A percentile compares a stretch with the other conserved stretches of the same genome.
Conservation (phyloP, 164 flowering plant genomes). For the Paratinospora sagittata region DNA sequence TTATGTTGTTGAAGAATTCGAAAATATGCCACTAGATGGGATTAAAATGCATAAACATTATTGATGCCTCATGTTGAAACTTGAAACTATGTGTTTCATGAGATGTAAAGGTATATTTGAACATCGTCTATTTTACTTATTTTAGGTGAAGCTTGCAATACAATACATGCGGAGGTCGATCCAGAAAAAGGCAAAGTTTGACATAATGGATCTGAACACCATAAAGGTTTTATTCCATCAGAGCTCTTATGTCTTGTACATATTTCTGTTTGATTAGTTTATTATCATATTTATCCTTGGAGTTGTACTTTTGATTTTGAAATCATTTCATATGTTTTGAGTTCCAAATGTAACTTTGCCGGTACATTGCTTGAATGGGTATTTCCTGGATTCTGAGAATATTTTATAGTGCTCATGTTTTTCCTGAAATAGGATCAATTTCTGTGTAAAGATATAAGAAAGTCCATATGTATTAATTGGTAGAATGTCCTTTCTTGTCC, state of each 20-base stretch:
- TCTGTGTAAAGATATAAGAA: no score
- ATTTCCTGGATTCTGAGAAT: no score
- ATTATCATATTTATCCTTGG: neutral
- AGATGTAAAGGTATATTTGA: neutral
- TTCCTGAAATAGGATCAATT: no score
- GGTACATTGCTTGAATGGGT: no score
- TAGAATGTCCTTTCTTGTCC: no score
- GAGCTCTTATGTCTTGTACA: no score
- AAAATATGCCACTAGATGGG: neutral
- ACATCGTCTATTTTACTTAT: slow-evolving; percentile 2
- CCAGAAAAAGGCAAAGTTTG: slow-evolving; percentile 90
- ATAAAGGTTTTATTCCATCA: slow-evolving; percentile 49
- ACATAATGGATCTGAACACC: slow-evolving; percentile 76
- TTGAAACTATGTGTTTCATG: neutral
- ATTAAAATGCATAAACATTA: neutral
- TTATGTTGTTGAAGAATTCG: neutral
- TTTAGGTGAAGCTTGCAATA: slow-evolving; percentile 86
- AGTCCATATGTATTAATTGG: no score
- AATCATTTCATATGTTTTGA: neutral
- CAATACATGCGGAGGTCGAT: slow-evolving; percentile 82
- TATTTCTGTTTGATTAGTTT: neutral
- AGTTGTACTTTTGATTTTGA: slow-evolving; percentile 1
- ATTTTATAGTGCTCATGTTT: no score
- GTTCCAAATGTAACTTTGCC: neutral
- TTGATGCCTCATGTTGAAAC: neutral